Conservation (phyloP, 305 asterid genomes). For the Nicotiana rustica region DNA sequence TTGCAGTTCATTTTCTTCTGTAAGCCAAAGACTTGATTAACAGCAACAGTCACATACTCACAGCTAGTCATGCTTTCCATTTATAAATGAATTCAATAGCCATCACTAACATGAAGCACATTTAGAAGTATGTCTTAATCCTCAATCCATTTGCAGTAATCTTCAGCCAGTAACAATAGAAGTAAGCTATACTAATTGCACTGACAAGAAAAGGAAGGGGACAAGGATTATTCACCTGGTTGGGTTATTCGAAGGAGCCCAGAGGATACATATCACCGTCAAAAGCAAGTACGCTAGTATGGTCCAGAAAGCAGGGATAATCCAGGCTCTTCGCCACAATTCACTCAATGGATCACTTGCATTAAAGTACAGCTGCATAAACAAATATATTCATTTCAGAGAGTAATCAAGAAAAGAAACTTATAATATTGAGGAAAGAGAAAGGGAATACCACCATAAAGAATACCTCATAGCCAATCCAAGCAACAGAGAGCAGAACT, state of each 20-base stretch:
- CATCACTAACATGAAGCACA: background rate
- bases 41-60: slow-evolving; percentile 16
- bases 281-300: slow-evolving; percentile 75
- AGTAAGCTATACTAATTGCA: slow-evolving; percentile 1
- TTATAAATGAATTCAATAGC: background rate
- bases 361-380: slow-evolving; percentile 82
- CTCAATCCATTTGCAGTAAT: slow-evolving; percentile 12
- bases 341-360: slow-evolving; percentile 91
- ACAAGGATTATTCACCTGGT: slow-evolving; percentile 63
- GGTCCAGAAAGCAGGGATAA: slow-evolving; percentile 95
- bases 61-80: slow-evolving; percentile 25
- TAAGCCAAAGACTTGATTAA: slow-evolving; percentile 2
- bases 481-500: slow-evolving; percentile 87
- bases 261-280: slow-evolving; percentile 80
- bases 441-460: slow-evolving; percentile 19
- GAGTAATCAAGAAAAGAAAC: slow-evolving; percentile 11
- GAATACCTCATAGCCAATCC: slow-evolving; percentile 97
- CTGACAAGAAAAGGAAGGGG: slow-evolving; percentile 20
- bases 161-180: background rate
- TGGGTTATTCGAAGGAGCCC: slow-evolving; percentile 93
- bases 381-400: slow-evolving; percentile 35
- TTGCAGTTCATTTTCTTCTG: background rate
- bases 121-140: slow-evolving; percentile 22
- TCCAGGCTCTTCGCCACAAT: slow-evolving; percentile 93
- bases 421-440: background rate